Evolutionary conservation across 352 stramenopile species (phyloP), one percentile per base, ranked within the genome.

Genomic region (Albugo laibachii): DNA sequence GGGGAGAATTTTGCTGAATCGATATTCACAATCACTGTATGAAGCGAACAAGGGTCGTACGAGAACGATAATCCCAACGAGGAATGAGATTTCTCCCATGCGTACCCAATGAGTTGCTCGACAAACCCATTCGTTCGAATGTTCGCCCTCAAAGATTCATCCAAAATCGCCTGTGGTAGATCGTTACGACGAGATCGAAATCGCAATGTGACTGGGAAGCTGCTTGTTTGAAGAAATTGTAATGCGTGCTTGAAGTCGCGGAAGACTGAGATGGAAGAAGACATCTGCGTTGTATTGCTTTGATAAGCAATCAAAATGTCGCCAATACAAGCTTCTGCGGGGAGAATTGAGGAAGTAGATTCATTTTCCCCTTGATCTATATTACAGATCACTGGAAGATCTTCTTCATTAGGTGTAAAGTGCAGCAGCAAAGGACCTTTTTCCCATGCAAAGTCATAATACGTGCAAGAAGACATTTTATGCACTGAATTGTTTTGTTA

Each of bases 21-120:
- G 45, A 87, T 66, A 0, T 49, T 56, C 37, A 70, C 83, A 55
- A 88, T 76, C 40, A 63, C 63, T 6, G 72, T 71, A 55, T 84
- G 67, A 13, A 88, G 49, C 16, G 72, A 65, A 43, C 69, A 82
- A 48, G 76, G 76, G 44, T 88, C 72, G 69, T 84, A 84, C 2
- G 70, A 70, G 14, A 88, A 56, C 14, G 76, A 84, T 35, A 88
- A 62, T 35, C 76, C 76, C 11, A 88, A 57, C 0, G 72, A 57
- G 36, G 58, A 50, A 48, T 67, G 50, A 8, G 62, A 41, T 24
- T 19, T 19, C 2, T 58, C 54, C 73, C 73, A 85, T 43, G 49
- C 58, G 50, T 82, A 80, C 41, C 57, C 65, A 59, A 80, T 82
- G 12, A 41, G 69, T 45, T 47, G 49, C 16, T 49, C 57, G 24